Evolutionary conservation across 2,329 filamentous ascomycete species (phyloP), one percentile per base, ranked within the genome.

Genomic region (Pestalotiopsis sp.): DNA sequence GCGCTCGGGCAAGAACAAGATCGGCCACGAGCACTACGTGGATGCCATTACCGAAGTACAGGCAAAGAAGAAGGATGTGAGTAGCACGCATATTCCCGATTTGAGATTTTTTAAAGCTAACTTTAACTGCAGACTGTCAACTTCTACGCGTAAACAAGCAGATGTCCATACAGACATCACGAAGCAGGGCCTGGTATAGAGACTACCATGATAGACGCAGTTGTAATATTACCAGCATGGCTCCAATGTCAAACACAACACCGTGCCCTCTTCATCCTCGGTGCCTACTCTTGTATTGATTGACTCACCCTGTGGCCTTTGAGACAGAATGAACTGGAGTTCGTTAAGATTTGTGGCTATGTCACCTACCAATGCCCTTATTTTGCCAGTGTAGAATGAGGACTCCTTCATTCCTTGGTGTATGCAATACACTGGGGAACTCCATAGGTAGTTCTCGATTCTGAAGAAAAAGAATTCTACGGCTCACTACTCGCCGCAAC

Each of bases 31-130:
- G 85, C 94, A 99, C 82, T 99, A 98, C 79, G 96, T 99, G 65
- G 96, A 99, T 85, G 96, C 96, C 70, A 98, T 99, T 81, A 89
- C 94, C 49, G 96, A 99, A 83, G 96, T 99, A 75, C 94, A 95
- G 81, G 91, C 92, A 71, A 92, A 97, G 91, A 97, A 97, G 92
- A 97, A 97, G 89, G 94, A 97, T 72, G 87, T 89, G 76, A 84
- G 87, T 85, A 49, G 23, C 64, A 4, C 25, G 59, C 36, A 0
- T 27, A 14, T 1, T 45, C 27, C 6, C 4, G 17, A 25, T 11
- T 13, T 66, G 25, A 31, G 7, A 31, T 11, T 60, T 60, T 61
- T 3, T 56, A n/a, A 40, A 58, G 69, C 79, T 80, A 74, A 81
- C 69, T 38, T 59, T 36, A 14, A 63, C 59, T 17, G 5, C 68